Percentiles rank a stretch among this genome's conserved stretches.
These are phyloP conservation scores for Stemphylium lycopersici DNA, from an alignment of 2,329 filamentous ascomycete genomes.

Conservation along the genomic window DNA sequence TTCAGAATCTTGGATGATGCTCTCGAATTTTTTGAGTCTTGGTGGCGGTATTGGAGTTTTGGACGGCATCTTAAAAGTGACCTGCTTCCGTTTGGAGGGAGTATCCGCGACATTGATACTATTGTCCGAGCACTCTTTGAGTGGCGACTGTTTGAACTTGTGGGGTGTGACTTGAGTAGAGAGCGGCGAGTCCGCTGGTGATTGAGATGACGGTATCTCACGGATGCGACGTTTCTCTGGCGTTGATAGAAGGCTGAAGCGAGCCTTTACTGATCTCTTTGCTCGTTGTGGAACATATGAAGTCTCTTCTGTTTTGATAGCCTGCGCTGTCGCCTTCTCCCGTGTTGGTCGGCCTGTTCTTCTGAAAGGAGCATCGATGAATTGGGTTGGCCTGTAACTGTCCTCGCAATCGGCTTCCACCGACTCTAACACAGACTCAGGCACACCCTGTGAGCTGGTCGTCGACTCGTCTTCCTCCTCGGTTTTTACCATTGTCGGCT, in stretches of 20 bases:
- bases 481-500: neutral
- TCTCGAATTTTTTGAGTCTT: constrained; percentile 32
- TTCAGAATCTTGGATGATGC: constrained; percentile 43
- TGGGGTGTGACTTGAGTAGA: constrained; percentile 36
- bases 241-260: constrained; percentile 40
- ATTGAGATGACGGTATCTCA: constrained; percentile 47
- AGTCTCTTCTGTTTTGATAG: neutral
- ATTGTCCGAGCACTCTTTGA: constrained; percentile 24
- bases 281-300: neutral
- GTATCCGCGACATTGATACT: constrained; percentile 21
- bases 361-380: constrained; percentile 27
- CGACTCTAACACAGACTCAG: constrained; percentile 6
- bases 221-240: constrained; percentile 39
- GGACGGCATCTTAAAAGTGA: constrained; percentile 29
- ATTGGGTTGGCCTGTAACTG: constrained; percentile 38
- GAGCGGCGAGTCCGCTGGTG: constrained; percentile 37
- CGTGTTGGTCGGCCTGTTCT: constrained; percentile 19
- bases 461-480: neutral
- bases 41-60: constrained; percentile 20
- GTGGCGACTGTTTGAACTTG: constrained; percentile 20
- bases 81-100: constrained; percentile 40
- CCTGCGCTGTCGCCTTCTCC: neutral
- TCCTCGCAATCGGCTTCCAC: constrained; percentile 25
- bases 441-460: neutral
- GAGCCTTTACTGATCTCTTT: constrained; percentile 17